Conservation (phyloP, 495 filamentous ascomycete genomes). For the Penicillium cinerascens region DNA sequence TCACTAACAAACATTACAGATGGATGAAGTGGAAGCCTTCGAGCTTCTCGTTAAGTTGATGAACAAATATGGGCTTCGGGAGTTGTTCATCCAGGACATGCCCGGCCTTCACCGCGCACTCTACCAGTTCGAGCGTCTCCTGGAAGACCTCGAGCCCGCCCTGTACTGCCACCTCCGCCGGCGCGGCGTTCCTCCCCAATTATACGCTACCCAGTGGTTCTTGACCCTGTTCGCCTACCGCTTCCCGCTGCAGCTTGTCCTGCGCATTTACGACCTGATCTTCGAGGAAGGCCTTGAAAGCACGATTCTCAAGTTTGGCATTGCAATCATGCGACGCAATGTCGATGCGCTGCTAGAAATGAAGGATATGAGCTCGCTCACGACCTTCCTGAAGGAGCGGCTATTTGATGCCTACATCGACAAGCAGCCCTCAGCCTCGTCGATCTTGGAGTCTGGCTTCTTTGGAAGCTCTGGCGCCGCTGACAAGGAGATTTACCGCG, state of each 20-base stretch:
- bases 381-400: slow-evolving; percentile 85
- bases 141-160: slow-evolving; percentile 92
- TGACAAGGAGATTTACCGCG: slow-evolving; percentile 94
- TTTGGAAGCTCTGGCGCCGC: slow-evolving; percentile 86
- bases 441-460: slow-evolving; percentile 93
- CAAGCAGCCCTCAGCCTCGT: slow-evolving; percentile 77
- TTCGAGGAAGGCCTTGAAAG: slow-evolving; percentile 90
- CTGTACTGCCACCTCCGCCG: slow-evolving; percentile 93
- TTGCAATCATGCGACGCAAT: slow-evolving; percentile 95
- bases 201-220: slow-evolving; percentile 99
- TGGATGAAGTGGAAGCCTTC: slow-evolving; percentile 97
- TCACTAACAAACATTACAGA: slow-evolving; percentile 48
- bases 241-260: slow-evolving; percentile 91
- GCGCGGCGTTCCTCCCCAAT: slow-evolving; percentile 78
- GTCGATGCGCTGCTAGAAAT: slow-evolving; percentile 71
- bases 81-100: slow-evolving; percentile 96
- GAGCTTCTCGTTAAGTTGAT: slow-evolving; percentile 89
- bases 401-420: slow-evolving; percentile 98
- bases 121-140: slow-evolving; percentile 89
- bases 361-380: slow-evolving; percentile 85
- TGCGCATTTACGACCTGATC: slow-evolving; percentile 95
- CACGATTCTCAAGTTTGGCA: slow-evolving; percentile 86
- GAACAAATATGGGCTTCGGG: slow-evolving; percentile 91
- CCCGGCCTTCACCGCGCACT: slow-evolving; percentile 88
- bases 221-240: slow-evolving; percentile 98